Evolutionary conservation across 306 rosid genomes (phyloP), one percentile per base, ranked within the genome.

Genomic region (Inga leiocalycina): DNA sequence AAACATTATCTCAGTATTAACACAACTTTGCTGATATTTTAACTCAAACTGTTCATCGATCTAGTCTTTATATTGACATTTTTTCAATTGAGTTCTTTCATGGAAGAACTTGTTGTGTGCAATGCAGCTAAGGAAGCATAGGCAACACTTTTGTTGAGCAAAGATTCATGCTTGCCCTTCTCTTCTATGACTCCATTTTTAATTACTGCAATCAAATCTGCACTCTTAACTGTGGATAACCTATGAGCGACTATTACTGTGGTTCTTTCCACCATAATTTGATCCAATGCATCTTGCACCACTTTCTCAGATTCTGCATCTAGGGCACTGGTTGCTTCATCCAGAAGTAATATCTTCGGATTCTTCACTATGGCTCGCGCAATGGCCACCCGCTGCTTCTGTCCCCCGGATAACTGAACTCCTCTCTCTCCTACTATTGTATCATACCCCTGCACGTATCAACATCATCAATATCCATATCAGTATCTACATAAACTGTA

Each of bases 281-380:
- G 82, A 67, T 92, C 94, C 56, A 92, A 72, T 52, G 94, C 97
- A 80, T 92, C 94, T 65, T 92, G 97, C 24, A 92, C 94, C 19
- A 91, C 89, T 80, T 87, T 83, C 62, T 92, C 97, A 11, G 94
- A 92, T 82, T 92, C 94, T 0, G 97, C 94, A 85, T 92, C 97
- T 43, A 92, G 89, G 59, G 97, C 94, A 85, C 97, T 92, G 2
- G 97, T 92, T 44, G 96, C 96, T 83, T 92, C 96, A 81, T 92
- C 94, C 45, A 92, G 85, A 5, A 89, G 85, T n/a, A 92, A 80
- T 66, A 92, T 87, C 49, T 87, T 90, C 48, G 94, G 97, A 74
- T 84, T 86, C 86, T 90, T 91, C 48, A 88, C 82, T 48, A 88
- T 91, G 10, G 95, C 92, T 72, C 95, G 39, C 10, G 95, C 93